Evolutionary conservation across 768 basidiomycete species (phyloP).

Genomic region (Goffeauzyma gilvescens): DNA sequence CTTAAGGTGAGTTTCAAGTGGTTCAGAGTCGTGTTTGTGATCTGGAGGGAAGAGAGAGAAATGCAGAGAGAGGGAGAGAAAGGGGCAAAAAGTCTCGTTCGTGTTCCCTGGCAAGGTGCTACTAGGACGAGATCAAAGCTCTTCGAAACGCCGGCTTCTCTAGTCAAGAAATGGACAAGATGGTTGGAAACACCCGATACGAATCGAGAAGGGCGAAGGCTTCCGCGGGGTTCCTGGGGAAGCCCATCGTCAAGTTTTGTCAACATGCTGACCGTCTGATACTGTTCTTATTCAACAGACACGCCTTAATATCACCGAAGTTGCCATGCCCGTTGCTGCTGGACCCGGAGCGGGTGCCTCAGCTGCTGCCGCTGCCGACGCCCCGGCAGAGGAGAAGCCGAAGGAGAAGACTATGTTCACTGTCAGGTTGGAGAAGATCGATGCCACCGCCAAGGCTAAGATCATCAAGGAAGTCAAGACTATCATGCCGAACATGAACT

Average conservation of each 20-base stretch:
- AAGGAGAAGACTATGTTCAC: conserved; percentile 98
- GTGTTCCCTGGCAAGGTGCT: too few species aligned
- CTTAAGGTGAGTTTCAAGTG: conserved; percentile 52
- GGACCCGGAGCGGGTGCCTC: conserved; percentile 28
- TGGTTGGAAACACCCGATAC: too few species aligned
- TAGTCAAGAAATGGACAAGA: not conserved
- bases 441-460: conserved; percentile 79
- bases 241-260: too few species aligned
- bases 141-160: not conserved
- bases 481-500: conserved; percentile 78
- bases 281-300: conserved; percentile 38
- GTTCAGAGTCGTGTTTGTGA: too few species aligned
- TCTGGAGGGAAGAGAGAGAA: too few species aligned
- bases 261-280: not conserved
- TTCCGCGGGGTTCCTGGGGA: too few species aligned
- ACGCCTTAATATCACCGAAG: conserved; percentile 88
- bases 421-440: conserved; percentile 85
- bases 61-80: too few species aligned
- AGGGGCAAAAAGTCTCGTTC: too few species aligned
- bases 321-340: conserved; percentile 68
- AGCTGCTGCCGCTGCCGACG: conserved; percentile 37
- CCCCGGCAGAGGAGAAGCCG: conserved; percentile 64
- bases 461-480: conserved; percentile 96
- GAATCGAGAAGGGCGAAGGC: too few species aligned
- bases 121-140: too few species aligned